Evolutionary conservation across 2,329 filamentous ascomycete genomes (phyloP), one percentile per base, ranked within the genome.

Genomic region (Sclerotinia subarctica): DNA sequence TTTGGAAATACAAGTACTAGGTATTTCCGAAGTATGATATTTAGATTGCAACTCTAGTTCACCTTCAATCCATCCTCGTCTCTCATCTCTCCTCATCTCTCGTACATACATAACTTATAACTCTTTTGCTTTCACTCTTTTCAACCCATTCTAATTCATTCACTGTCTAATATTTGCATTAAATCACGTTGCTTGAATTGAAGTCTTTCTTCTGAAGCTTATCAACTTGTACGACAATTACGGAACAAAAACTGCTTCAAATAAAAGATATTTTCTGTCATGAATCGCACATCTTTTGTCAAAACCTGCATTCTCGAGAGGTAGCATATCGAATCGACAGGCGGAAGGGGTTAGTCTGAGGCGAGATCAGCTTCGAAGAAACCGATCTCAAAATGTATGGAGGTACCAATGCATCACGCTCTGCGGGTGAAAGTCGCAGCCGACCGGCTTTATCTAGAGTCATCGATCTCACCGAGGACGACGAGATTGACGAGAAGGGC

Each of bases 111-210:
- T 24, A 21, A 8, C 0, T 49, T 2, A 19, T 49, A 24, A 17
- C 4, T 17, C 38, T 38, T 38, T 38, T 38, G 13, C 21, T 60
- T 47, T 35, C 21, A 35, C 58, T 17, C n/a, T 24, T 49, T 47
- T n/a, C 13, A n/a, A 11, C 24, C 58, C 21, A 15, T 60, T 11
- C 6, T 21, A 38, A 24, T 11, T 26, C 29, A 62, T 35, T 51
- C 54, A 58, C 54, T 38, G 19, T 38, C 8, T 7, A 51, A 26
- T 62, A 17, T 51, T 26, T 51, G 7, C 19, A 19, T 19, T 15
- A 49, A 26, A 62, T 51, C 59, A 51, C 59, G 46, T 62, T 51
- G 51, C 32, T 35, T 60, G 21, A 35, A n/a, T 29, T 17, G 38
- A 42, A 42, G 38, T 42, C 38, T 42, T 42, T 26, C 46, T 26